Evolutionary conservation across 176 grass and related monocot genomes (phyloP).

Genomic region (Coix lacrymajobi): DNA sequence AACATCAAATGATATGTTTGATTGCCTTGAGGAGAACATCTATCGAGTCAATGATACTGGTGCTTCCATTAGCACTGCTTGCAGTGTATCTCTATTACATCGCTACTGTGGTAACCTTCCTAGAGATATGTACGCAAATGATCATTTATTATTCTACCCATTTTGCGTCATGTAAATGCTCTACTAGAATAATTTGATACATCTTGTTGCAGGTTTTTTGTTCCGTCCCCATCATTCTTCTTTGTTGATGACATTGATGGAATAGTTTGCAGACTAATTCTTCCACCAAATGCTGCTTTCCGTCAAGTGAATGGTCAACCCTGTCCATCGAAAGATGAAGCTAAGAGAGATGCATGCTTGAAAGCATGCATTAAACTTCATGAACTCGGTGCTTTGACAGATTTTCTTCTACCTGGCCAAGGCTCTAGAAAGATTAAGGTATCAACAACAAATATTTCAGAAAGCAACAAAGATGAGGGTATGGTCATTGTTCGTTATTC

Average conservation of each 20-base stretch:
- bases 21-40: slow-evolving; percentile 60
- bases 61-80: slow-evolving; percentile 82
- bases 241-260: slow-evolving; percentile 61
- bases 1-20: slow-evolving; percentile 70
- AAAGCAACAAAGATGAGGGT: slow-evolving; percentile 51
- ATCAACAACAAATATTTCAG: slow-evolving; percentile 30
- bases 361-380: slow-evolving; percentile 79
- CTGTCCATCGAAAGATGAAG: slow-evolving; percentile 73
- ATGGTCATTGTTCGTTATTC: slow-evolving; percentile 21
- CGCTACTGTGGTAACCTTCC: slow-evolving; percentile 85
- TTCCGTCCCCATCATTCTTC: slow-evolving; percentile 56
- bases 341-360: slow-evolving; percentile 84
- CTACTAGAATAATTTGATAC: slow-evolving; percentile 24
- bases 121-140: slow-evolving; percentile 64
- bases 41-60: slow-evolving; percentile 77
- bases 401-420: slow-evolving; percentile 84
- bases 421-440: slow-evolving; percentile 48
- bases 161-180: neutral
- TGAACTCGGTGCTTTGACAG: slow-evolving; percentile 71
- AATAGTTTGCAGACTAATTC: slow-evolving; percentile 72
- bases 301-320: slow-evolving; percentile 68
- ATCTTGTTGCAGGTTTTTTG: slow-evolving; percentile 70
- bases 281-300: slow-evolving; percentile 87
- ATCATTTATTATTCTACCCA: slow-evolving; percentile 7
- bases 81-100: slow-evolving; percentile 83